A percentile compares a stretch with the other conserved stretches of the same genome.
Evolutionary conservation across 2,329 filamentous ascomycete genomes (phyloP).

Genomic region (Colletotrichum filicis): DNA sequence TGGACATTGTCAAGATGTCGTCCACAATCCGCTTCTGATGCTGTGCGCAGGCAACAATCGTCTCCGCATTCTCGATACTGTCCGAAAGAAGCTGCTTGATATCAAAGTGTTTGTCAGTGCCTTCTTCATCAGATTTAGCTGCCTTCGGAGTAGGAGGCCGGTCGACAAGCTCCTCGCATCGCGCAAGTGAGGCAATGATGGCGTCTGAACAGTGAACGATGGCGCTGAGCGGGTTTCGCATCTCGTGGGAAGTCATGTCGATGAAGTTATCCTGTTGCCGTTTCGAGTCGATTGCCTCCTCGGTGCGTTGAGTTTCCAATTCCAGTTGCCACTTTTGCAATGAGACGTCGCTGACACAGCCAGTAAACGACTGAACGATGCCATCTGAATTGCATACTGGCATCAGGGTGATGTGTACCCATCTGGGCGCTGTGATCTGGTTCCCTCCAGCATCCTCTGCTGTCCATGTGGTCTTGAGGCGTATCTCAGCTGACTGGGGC

Average conservation of each 20-base stretch:
- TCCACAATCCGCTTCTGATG: conserved; percentile 86
- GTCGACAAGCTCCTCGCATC: conserved; percentile 53
- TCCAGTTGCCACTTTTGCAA: conserved; percentile 63
- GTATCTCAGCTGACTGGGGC: conserved; percentile 59
- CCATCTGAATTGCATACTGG: conserved; percentile 60
- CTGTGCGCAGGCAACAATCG: conserved; percentile 80
- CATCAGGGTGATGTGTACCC: conserved; percentile 62
- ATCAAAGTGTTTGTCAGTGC: conserved; percentile 23
- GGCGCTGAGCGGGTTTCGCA: conserved; percentile 78
- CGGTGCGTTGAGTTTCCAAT: conserved; percentile 59
- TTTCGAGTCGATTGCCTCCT: conserved; percentile 68
- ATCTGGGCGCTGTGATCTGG: conserved; percentile 55
- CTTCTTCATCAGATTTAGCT: conserved; percentile 3
- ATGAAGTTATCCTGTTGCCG: conserved; percentile 85
- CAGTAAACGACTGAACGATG: conserved; percentile 58
- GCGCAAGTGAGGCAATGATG: conserved; percentile 64
- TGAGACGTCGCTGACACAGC: conserved; percentile 61
- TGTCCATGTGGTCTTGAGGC: conserved; percentile 59
- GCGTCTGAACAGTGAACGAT: conserved; percentile 81
- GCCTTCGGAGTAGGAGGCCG: conserved; percentile 26
- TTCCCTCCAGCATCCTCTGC: conserved; percentile 57
- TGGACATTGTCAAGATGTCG: conserved; percentile 78
- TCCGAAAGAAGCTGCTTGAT: conserved; percentile 61
- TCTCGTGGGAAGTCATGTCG: conserved; percentile 79
- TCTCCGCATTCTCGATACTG: conserved; percentile 80